Evolutionary conservation across 371 early-diverging fungal genomes (phyloP), one percentile per base, ranked within the genome.

Genomic region (Syncephalastrum contaminatum): DNA sequence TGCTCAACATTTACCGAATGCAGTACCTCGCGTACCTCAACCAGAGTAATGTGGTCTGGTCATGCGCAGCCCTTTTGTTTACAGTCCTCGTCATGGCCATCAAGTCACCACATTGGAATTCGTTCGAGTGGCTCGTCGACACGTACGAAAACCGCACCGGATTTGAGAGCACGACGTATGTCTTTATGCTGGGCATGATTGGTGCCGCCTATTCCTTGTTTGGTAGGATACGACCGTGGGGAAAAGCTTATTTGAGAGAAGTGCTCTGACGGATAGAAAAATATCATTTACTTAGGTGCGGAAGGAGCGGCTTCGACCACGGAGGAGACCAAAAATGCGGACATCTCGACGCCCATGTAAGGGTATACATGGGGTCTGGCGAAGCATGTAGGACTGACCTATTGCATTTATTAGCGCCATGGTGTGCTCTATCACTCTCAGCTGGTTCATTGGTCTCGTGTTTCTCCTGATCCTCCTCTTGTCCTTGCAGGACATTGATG

Each of bases 241-340:
- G 36, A 30, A 30, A 30, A 30, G n/a, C n/a, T n/a, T n/a, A n/a
- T n/a, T n/a, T n/a, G n/a, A n/a, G n/a, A n/a, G n/a, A n/a, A n/a
- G n/a, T n/a, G n/a, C n/a, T n/a, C n/a, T n/a, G n/a, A n/a, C n/a
- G n/a, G n/a, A n/a, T n/a, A n/a, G n/a, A n/a, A n/a, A n/a, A n/a
- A n/a, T n/a, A n/a, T n/a, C n/a, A n/a, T n/a, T n/a, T 41, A 24
- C 12, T 30, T 24, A 77, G 77, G 77, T 18, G 70, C 69, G 43
- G 77, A 77, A 52, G 63, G 71, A 44, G 72, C 70, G 4, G 73
- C 74, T 21, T 63, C 64, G 16, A 69, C 69, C 2, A 73, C 63
- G 53, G 77, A 77, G 48, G 77, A 77, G 49, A 73, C 77, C 18
- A 63, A 73, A 22, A 70, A 73, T 49, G 77, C 77, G 2, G 72